Base-by-base conservation (phyloP, 768 basidiomycete genomes). In the Chalciporus sphaerocephalus region DNA sequence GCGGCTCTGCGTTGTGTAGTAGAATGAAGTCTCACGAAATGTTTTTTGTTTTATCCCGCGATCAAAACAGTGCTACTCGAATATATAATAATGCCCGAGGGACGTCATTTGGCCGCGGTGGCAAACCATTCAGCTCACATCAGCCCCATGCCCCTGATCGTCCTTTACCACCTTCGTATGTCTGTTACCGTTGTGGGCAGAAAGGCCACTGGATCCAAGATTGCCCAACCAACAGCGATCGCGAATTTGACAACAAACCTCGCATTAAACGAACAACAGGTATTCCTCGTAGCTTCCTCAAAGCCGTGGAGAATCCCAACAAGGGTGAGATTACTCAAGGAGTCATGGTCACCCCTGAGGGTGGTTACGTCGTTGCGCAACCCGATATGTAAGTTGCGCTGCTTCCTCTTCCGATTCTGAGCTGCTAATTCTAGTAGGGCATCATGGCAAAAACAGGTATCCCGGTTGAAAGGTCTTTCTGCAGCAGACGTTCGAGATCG, bases 121-220 rank as follows among this genome's bases (percentile, higher is more conserved):
- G 80, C 53, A 85, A 83, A 62, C 76, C 65, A 17, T 60, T 41
- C 37, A 30, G 5, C 24, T 23, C 81, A 44, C 72, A 71, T 53
- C 69, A 74, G 55, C 69, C 74, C 56, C 74, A 77, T 58, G 71
- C 80, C 57, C 71, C 75, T 63, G 86, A 91, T 41, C 78, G 84
- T 48, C 90, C 92, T 24, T 70, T 96, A 10, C 96, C 96, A 21
- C 79, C 88, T 1, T 95, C 93, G 48, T 99, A 99, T 69, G 94
- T 98, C 4, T 99, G 96, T 64, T 98, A 98, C 64, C 86, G 96
- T 28, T 99, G 96, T 69, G 93, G 94, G 37, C 90, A 96, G 69
- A 95, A 96, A 83, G 95, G 96, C 32, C 96, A 99, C 61, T 99
- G 96, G 96, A 99, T 99, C 53, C 94, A 99, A 62, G 91, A 96